Conservation (phyloP, 805 yeast genomes). For the Candida sphagnicola region DNA sequence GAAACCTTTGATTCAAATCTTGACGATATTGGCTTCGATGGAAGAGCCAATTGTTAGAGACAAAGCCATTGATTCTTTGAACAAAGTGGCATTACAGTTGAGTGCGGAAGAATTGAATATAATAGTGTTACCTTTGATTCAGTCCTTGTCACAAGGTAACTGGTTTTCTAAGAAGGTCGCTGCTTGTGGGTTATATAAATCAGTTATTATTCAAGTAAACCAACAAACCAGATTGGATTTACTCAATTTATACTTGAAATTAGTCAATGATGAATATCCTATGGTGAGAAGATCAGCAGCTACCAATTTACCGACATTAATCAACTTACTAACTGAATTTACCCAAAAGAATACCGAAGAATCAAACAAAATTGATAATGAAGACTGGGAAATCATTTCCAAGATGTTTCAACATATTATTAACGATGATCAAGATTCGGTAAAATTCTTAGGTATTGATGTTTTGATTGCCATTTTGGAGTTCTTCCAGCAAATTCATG, state of each 20-base stretch:
- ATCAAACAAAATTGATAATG: constrained; percentile 42
- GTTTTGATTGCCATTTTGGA: constrained; percentile 77
- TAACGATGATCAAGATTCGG: constrained; percentile 91
- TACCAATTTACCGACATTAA: constrained; percentile 68
- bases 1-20: constrained; percentile 54
- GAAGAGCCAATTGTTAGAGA: constrained; percentile 97
- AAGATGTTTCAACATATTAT: constrained; percentile 76
- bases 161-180: constrained; percentile 96
- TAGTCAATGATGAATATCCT: constrained; percentile 89
- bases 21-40: constrained; percentile 82
- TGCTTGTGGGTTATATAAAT: constrained; percentile 80
- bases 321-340: constrained; percentile 50
- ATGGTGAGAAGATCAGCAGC: constrained; percentile 98
- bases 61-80: constrained; percentile 84
- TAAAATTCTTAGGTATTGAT: constrained; percentile 84
- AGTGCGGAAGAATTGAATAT: constrained; percentile 59
- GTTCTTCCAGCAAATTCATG: constrained; percentile 57
- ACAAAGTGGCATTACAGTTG: constrained; percentile 62
- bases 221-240: constrained; percentile 55
- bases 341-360: constrained; percentile 32
- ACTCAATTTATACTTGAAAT: constrained; percentile 60
- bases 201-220: constrained; percentile 59
- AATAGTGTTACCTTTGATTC: constrained; percentile 71
- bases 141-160: constrained; percentile 75
- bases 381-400: constrained; percentile 75